phyloP scores from a whole-genome alignment of 345 rosid genomes.

The Eucalyptus marginata region DNA sequence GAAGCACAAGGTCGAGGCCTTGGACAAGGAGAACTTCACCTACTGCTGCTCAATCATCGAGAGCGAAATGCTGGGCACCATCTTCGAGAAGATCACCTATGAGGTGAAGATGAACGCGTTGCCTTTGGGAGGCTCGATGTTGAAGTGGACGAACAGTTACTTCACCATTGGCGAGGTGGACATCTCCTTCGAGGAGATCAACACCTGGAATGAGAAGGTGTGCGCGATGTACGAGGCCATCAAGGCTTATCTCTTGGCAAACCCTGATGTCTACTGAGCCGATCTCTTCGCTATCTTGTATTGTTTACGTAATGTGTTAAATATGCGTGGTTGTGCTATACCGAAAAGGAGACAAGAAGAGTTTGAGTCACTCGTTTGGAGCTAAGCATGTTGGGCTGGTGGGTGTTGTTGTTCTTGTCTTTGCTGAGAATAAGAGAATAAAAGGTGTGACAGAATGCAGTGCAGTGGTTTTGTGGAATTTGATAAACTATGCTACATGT shows the following conservation, averaged over 20 bases:
- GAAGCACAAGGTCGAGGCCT: slow-evolving; percentile 17
- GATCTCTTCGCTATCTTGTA: neutral
- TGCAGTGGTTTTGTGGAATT: neutral
- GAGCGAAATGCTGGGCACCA: neutral
- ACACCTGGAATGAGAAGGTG: neutral
- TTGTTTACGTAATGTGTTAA: neutral
- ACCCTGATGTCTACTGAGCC: slow-evolving; percentile 4
- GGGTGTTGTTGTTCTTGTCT: neutral
- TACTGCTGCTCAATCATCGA: slow-evolving; percentile 10
- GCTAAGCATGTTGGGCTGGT: neutral
- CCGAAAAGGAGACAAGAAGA: neutral
- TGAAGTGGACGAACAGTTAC: slow-evolving; percentile 3
- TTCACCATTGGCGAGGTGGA: neutral
- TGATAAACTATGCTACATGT: neutral
- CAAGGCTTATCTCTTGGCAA: slow-evolving; percentile 15
- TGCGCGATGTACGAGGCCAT: slow-evolving; percentile 6
- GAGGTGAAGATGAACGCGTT: slow-evolving; percentile 5
- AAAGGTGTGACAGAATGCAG: neutral
- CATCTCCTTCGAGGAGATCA: slow-evolving; percentile 1
- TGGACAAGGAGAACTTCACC: slow-evolving; percentile 13
- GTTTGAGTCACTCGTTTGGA: neutral
- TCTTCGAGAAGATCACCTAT: neutral
- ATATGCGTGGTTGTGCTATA: neutral
- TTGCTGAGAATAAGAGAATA: neutral
- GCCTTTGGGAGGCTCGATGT: neutral